phyloP scores from a whole-genome alignment of 2,329 filamentous ascomycete genomes.

The Cladosporium austrohemisphaericum region DNA sequence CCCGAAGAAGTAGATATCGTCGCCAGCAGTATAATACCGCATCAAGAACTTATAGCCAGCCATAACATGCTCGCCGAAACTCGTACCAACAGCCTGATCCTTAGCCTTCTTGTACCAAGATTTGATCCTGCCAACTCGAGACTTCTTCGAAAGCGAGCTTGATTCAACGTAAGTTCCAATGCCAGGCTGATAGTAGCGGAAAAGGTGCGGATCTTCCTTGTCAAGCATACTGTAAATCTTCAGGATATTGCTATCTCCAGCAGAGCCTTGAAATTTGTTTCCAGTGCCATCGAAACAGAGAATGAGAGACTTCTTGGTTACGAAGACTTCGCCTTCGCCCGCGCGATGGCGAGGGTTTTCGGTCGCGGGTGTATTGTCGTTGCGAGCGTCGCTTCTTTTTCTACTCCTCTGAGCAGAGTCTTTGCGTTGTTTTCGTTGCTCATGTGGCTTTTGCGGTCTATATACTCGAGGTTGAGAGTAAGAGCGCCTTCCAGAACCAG shows the following conservation, averaged over 20 bases:
- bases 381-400: not conserved
- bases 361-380: not conserved
- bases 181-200: slow-evolving; percentile 63
- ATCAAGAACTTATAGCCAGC: slow-evolving; percentile 63
- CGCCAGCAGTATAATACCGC: slow-evolving; percentile 30
- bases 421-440: not conserved
- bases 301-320: slow-evolving; percentile 11
- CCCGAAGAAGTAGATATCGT: slow-evolving; percentile 34
- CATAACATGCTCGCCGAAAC: slow-evolving; percentile 78
- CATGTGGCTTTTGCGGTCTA: not conserved
- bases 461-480: slow-evolving; percentile 10
- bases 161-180: slow-evolving; percentile 71
- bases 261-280: slow-evolving; percentile 41
- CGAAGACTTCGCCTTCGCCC: not conserved
- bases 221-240: slow-evolving; percentile 73
- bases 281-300: slow-evolving; percentile 42
- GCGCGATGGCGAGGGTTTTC: not conserved
- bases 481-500: not conserved
- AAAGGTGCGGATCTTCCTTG: slow-evolving; percentile 57
- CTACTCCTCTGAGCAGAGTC: too few species aligned
- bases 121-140: slow-evolving; percentile 51
- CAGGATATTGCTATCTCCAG: slow-evolving; percentile 49
- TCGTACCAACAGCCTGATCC: slow-evolving; percentile 74
- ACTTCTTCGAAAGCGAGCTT: slow-evolving; percentile 56
- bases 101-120: slow-evolving; percentile 71